Base-by-base conservation (phyloP, 257 asterid species). In the Voacanga thouarsii region DNA sequence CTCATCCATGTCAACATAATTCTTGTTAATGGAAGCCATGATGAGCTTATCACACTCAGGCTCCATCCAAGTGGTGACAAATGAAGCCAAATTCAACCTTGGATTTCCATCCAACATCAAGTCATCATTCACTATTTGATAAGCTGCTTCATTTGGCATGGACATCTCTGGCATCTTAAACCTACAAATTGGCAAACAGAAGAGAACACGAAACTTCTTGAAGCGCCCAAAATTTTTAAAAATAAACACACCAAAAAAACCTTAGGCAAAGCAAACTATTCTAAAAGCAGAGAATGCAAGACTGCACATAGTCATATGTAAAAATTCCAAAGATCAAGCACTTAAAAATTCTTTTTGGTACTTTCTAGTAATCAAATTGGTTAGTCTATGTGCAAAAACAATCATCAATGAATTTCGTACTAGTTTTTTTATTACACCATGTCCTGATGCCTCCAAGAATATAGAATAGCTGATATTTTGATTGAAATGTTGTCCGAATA, bases 51-150 rank as follows among this genome's bases (percentile, higher is more conserved):
- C 92, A 79, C 94, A 89, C 85, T 92, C 92, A 0, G 91, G 93
- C 84, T 92, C 97, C 96, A 92, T 92, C 97, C 92, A 92, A 0
- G 97, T 92, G 23, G 91, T 92, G 21, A 92, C 96, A 72, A 90
- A 92, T 1, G 97, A 92, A 2, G 97, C 97, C 79, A 92, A 24
- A 71, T 90, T 92, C 56, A 92, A 88, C 39, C 96, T 88, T 0
- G 96, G 97, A 60, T 92, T 92, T 4, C 94, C 97, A 5, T 92
- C 97, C 75, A 92, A 80, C 96, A 90, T 88, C 86, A 90, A 74
- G 77, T 92, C 93, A 28, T 92, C 97, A 60, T 82, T 92, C 74
- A 92, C 92, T 23, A 86, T 82, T 83, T 92, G 96, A 69, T 82
- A 90, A 30, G 96, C 97, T 44, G 93, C 97, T 0, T 92, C 97